Conservation (phyloP, 2,329 filamentous ascomycete genomes). For the Colletotrichum orbiculare region DNA sequence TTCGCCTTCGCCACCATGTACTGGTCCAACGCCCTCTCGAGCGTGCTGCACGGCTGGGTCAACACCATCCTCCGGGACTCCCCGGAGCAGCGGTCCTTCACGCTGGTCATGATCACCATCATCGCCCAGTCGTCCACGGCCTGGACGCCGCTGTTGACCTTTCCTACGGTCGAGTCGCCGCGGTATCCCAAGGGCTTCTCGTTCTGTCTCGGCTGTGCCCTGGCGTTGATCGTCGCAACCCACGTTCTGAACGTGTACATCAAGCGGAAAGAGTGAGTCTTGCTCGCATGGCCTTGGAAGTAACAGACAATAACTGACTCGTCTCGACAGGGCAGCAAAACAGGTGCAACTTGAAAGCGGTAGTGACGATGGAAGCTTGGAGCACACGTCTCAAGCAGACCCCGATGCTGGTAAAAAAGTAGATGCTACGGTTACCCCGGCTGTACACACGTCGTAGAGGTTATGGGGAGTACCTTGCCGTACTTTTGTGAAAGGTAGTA, state of each 20-base stretch:
- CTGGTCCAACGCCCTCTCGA: slow-evolving; percentile 30
- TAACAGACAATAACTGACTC: too few species aligned
- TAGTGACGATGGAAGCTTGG: too few species aligned
- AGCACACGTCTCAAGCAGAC: too few species aligned
- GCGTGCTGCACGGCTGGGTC: slow-evolving; percentile 33
- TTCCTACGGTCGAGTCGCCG: slow-evolving; percentile 57
- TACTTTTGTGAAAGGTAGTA: too few species aligned
- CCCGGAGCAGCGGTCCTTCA: slow-evolving; percentile 31
- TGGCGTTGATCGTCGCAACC: slow-evolving; percentile 31
- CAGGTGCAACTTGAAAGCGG: too few species aligned
- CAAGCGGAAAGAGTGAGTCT: slow-evolving; percentile 34
- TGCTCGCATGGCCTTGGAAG: too few species aligned
- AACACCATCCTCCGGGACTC: slow-evolving; percentile 32
- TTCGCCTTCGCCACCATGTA: slow-evolving; percentile 58
- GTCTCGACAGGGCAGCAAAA: too few species aligned
- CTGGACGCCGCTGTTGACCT: slow-evolving; percentile 65
- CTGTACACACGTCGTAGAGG: too few species aligned
- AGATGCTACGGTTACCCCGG: too few species aligned
- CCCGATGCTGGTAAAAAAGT: too few species aligned
- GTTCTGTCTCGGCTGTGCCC: slow-evolving; percentile 43
- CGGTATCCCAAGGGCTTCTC: slow-evolving; percentile 57
- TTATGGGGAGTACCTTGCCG: too few species aligned
- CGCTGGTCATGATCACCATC: slow-evolving; percentile 42
- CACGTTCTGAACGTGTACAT: slow-evolving; percentile 35
- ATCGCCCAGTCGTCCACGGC: slow-evolving; percentile 64